Evolutionary conservation across 2,329 filamentous ascomycete genomes (phyloP), one percentile per base, ranked within the genome.

Genomic region (Dactylonectria macrodidyma): DNA sequence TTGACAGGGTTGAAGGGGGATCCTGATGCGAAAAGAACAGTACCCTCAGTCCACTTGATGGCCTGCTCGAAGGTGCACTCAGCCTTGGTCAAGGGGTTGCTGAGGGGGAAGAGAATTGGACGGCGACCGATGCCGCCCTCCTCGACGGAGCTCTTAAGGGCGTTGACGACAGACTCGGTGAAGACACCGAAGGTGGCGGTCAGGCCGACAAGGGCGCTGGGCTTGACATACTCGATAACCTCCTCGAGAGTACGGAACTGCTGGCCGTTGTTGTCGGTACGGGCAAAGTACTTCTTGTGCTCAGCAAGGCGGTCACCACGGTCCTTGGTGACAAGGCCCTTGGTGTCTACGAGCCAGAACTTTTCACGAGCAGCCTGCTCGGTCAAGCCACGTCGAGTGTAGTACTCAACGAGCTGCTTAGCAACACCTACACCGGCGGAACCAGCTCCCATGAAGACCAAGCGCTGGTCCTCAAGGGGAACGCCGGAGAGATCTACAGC

Each of bases 41-140:
- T 93, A 69, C 95, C 95, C 66, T 98, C 93, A 11, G 95, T 98
- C 91, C 95, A 91, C 77, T 91, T 89, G 77, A 98, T 89, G 16
- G 96, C 96, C 79, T 96, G 93, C 86, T 98, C 95, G 77, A 97
- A 98, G 16, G 94, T 97, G 85, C 96, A 98, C 85, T 99, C 96
- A 9, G 95, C 97, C 87, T 98, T 98, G 84, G 92, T 95, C 59
- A 95, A 91, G 57, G 96, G 96, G 85, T 99, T 98, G 83, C 94
- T 97, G 50, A 99, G 91, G 62, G 95, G 95, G 90, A 99, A 98
- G 77, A 98, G 92, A 78, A 97, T 95, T 69, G 96, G 95, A 71
- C 90, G 87, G 70, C 95, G 90, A 81, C 95, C 95, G 73, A 90
- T 78, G 57, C 89, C 89, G 57, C 88, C 87, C 44, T 87, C 83